phyloP scores from a whole-genome alignment of 2,329 filamentous ascomycete genomes.

The Colletotrichum sublineola region DNA sequence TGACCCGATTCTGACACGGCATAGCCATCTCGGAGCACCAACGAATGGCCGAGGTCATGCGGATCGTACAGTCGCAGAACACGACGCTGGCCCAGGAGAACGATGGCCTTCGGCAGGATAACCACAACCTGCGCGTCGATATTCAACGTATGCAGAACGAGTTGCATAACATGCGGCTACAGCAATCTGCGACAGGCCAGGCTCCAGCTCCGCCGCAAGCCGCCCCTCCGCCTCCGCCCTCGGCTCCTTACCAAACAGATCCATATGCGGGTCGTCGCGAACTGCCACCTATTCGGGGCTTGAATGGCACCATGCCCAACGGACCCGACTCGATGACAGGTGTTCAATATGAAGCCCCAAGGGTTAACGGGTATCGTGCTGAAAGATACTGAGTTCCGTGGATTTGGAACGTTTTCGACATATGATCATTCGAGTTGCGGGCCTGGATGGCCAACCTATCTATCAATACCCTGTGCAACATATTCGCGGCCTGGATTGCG shows the following conservation, averaged over 20 bases:
- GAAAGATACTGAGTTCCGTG: conserved; percentile 52
- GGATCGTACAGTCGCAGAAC: conserved; percentile 61
- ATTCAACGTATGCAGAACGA: conserved; percentile 61
- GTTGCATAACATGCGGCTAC: conserved; percentile 46
- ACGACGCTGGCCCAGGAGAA: conserved; percentile 58
- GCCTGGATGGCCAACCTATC: neutral
- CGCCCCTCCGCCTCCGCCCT: conserved; percentile 45
- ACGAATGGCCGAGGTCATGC: conserved; percentile 64
- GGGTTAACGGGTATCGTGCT: conserved; percentile 61
- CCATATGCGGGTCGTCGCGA: conserved; percentile 59
- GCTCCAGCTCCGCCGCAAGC: conserved; percentile 28
- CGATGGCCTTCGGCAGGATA: conserved; percentile 63
- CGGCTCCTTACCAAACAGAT: conserved; percentile 47
- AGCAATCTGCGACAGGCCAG: conserved; percentile 46
- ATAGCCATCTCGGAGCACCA: conserved; percentile 73
- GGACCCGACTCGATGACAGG: conserved; percentile 74
- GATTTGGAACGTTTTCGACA: neutral
- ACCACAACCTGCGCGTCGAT: conserved; percentile 62
- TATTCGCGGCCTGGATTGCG: conserved; percentile 1
- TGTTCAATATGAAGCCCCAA: conserved; percentile 70
- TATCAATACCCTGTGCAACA: conserved; percentile 1
- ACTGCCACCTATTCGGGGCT: conserved; percentile 68
- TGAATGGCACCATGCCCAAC: conserved; percentile 59
- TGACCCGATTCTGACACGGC: conserved; percentile 22
- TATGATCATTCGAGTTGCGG: neutral